Evolutionary conservation across 345 rosid genomes (phyloP).

Genomic region (Aquilaria malaccensis): DNA sequence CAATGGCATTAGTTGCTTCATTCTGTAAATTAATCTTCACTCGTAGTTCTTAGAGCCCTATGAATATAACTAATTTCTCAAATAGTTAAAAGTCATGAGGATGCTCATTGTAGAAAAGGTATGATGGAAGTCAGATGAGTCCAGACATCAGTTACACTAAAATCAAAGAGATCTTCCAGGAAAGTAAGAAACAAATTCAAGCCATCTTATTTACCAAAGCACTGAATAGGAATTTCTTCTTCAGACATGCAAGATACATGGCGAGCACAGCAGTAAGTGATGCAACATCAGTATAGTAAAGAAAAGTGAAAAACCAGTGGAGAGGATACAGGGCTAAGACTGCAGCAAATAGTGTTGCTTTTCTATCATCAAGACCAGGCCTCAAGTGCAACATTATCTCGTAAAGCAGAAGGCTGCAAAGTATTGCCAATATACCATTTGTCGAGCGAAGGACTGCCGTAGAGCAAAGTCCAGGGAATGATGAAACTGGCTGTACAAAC

Average conservation of each 20-base stretch:
- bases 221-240: constrained; percentile 58
- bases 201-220: constrained; percentile 55
- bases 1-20: too few species aligned
- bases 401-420: constrained; percentile 59
- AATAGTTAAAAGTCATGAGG: too few species aligned
- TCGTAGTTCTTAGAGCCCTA: too few species aligned
- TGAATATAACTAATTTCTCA: too few species aligned
- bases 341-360: constrained; percentile 44
- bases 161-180: constrained; percentile 1
- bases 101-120: too few species aligned
- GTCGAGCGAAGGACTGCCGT: constrained; percentile 53
- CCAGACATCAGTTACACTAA: not conserved
- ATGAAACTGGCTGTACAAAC: constrained; percentile 20
- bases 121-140: not conserved
- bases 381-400: constrained; percentile 61
- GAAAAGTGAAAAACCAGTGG: constrained; percentile 92
- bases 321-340: constrained; percentile 74
- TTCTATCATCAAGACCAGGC: constrained; percentile 49
- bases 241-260: constrained; percentile 81
- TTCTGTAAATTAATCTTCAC: too few species aligned
- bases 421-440: constrained; percentile 59
- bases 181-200: constrained; percentile 5
- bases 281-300: constrained; percentile 93
- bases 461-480: constrained; percentile 53
- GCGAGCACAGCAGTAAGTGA: constrained; percentile 79